Conservation (phyloP, 2,329 filamentous ascomycete genomes). For the Nemania sp. region DNA sequence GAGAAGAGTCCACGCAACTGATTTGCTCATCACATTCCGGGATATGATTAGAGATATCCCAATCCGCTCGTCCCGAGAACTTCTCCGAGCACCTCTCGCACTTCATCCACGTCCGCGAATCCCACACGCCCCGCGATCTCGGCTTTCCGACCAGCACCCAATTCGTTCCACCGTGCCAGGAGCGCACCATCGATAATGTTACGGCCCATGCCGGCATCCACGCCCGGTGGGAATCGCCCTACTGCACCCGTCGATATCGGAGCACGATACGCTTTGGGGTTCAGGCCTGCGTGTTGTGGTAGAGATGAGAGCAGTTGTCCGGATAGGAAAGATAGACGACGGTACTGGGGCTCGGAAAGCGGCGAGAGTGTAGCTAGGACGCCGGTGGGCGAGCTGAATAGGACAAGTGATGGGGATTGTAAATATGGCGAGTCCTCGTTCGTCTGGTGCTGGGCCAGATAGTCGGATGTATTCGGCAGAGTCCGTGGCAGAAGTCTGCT, state of each 20-base stretch:
- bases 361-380: constrained; percentile 76
- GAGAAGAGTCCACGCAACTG: background rate
- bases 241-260: constrained; percentile 52
- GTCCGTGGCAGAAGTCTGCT: constrained; percentile 76
- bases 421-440: constrained; percentile 40
- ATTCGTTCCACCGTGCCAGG: constrained; percentile 73
- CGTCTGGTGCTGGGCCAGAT: constrained; percentile 32
- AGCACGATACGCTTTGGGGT: constrained; percentile 76
- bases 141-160: constrained; percentile 69
- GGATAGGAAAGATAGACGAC: constrained; percentile 78
- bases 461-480: constrained; percentile 46
- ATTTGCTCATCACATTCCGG: background rate
- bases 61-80: constrained; percentile 58
- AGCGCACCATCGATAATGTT: constrained; percentile 80
- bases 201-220: constrained; percentile 62
- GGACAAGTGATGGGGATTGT: constrained; percentile 51
- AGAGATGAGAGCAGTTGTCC: constrained; percentile 78
- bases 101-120: constrained; percentile 61
- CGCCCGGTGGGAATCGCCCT: constrained; percentile 50
- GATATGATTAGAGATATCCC: constrained; percentile 44
- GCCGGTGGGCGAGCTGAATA: constrained; percentile 76
- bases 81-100: constrained; percentile 64
- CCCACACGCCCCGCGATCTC: constrained; percentile 79
- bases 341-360: constrained; percentile 78
- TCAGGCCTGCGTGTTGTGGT: constrained; percentile 77